Conservation (phyloP, 2,329 filamentous ascomycete genomes). For the Colletotrichum musae region DNA sequence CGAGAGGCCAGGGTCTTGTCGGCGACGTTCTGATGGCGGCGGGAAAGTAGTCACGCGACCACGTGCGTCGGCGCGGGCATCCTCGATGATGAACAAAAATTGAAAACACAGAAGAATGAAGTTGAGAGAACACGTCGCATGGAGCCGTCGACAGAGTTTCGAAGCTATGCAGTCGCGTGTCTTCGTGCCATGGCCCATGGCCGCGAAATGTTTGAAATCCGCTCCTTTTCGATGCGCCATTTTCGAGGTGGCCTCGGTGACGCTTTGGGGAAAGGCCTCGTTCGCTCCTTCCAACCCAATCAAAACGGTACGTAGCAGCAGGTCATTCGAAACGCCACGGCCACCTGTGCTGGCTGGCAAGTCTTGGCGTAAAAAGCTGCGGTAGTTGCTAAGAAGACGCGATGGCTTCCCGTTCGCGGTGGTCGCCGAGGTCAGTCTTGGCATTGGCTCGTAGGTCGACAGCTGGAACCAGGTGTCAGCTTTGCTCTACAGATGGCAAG, state of each 20-base stretch:
- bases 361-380: background rate
- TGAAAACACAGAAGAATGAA: too few relatives aligned
- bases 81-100: background rate
- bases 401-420: slow-evolving; percentile 14
- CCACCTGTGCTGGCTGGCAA: background rate
- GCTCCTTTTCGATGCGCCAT: background rate
- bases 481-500: background rate
- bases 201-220: slow-evolving; percentile 37
- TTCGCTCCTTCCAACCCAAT: background rate
- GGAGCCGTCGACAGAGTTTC: slow-evolving; percentile 49
- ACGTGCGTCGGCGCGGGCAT: slow-evolving; percentile 56
- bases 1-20: slow-evolving; percentile 57
- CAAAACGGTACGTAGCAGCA: background rate
- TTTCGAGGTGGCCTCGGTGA: slow-evolving; percentile 4
- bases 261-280: background rate
- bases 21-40: slow-evolving; percentile 49
- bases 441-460: background rate
- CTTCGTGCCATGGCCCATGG: slow-evolving; percentile 47
- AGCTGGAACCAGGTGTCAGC: background rate
- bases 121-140: background rate
- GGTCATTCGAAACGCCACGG: background rate
- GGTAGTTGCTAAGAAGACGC: slow-evolving; percentile 10
- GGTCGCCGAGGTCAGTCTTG: slow-evolving; percentile 7
- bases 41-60: slow-evolving; percentile 54
- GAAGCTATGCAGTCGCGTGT: slow-evolving; percentile 57